Evolutionary conservation across 306 rosid genomes (phyloP).

Genomic region (Gillenia trifoliata): DNA sequence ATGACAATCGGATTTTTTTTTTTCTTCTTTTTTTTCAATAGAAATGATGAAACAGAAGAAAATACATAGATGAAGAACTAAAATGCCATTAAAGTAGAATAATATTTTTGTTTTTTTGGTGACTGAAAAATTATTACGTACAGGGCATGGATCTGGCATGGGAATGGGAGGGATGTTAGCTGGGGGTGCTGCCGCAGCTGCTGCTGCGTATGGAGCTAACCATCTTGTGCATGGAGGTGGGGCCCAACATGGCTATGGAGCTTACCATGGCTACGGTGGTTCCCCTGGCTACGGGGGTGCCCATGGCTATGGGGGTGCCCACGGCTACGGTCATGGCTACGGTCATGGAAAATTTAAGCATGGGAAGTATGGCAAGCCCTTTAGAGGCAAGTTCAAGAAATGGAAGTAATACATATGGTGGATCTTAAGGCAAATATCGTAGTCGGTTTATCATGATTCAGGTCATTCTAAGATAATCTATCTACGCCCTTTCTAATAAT

Average conservation of each 20-base stretch:
- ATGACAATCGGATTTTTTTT: too few relatives aligned
- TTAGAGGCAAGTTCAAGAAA: conserved; percentile 42
- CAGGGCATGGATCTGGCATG: conserved; percentile 41
- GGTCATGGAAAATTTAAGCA: conserved; percentile 57
- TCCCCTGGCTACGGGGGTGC: conserved; percentile 15
- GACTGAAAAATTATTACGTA: neutral
- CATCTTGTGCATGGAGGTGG: conserved; percentile 48
- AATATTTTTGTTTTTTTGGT: neutral
- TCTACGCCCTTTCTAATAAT: neutral
- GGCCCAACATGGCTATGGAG: neutral
- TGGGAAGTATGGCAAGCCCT: conserved; percentile 38
- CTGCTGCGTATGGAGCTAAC: conserved; percentile 69
- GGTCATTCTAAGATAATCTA: neutral
- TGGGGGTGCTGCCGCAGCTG: conserved; percentile 74
- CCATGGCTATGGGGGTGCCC: conserved; percentile 29
- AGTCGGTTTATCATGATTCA: neutral
- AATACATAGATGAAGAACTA: neutral
- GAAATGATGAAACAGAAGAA: neutral
- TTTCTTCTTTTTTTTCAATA: too few relatives aligned
- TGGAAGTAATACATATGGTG: conserved; percentile 47
- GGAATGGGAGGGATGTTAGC: conserved; percentile 48
- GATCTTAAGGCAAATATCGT: neutral
- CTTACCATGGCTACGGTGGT: conserved; percentile 3
- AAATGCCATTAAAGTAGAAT: too few relatives aligned
- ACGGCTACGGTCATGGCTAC: conserved; percentile 29